These are phyloP conservation scores for Austroboletus eburneus DNA, from an alignment of 768 basidiomycete genomes.

Conservation along the genomic window DNA sequence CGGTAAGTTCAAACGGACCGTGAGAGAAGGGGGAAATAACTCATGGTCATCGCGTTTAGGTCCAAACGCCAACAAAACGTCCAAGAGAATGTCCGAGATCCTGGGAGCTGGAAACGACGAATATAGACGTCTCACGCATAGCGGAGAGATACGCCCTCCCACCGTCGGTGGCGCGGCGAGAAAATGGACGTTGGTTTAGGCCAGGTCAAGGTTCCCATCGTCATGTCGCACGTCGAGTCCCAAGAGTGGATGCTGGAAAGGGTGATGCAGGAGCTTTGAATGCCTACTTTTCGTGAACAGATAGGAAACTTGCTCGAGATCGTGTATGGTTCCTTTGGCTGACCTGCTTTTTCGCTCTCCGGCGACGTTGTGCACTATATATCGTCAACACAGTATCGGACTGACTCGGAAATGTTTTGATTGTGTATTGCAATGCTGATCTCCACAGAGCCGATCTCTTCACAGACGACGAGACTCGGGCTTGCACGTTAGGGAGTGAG, in stretches of 20 bases:
- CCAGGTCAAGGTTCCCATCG: constrained; percentile 15
- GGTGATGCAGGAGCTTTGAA: constrained; percentile 8
- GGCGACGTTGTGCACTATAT: too few species aligned
- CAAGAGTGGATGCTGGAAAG: constrained; percentile 8
- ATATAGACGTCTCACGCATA: neutral
- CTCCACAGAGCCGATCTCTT: too few species aligned
- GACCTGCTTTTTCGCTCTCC: too few species aligned
- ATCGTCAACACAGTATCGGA: too few species aligned
- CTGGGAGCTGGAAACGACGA: constrained; percentile 1
- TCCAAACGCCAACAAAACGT: neutral
- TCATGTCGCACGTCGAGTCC: constrained; percentile 1
- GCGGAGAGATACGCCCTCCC: constrained; percentile 1
- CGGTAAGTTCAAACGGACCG: constrained; percentile 1
- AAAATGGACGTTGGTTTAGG: constrained; percentile 3
- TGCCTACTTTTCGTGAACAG: too few species aligned
- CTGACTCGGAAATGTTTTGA: too few species aligned
- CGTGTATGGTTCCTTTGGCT: too few species aligned
- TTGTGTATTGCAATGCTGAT: too few species aligned
- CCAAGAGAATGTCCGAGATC: constrained; percentile 5
- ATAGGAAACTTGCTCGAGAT: too few species aligned
- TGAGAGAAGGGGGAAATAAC: neutral
- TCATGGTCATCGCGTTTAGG: neutral
- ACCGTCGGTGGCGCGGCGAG: constrained; percentile 10
- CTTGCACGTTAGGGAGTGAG: too few species aligned
- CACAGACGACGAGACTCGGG: too few species aligned